Evolutionary conservation across 73 alveolate genomes (phyloP), one percentile per base, ranked within the genome.

Genomic region (Breviolum minutum): DNA sequence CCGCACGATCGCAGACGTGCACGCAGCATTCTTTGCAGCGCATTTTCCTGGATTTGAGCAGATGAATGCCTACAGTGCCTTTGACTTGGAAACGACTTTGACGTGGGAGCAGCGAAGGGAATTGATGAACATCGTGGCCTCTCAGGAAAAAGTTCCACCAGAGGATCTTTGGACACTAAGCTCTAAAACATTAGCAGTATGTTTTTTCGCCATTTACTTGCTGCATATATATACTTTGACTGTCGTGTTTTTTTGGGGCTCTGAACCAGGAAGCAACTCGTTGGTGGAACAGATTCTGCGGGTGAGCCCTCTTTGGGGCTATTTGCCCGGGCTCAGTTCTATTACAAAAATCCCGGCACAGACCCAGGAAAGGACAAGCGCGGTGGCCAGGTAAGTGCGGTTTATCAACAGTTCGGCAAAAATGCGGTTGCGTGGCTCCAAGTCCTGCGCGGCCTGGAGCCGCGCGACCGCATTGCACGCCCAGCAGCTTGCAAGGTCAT

Each of bases 261-360:
- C 61, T 20, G 12, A 26, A 29, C 48, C 12, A 76, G 86, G 86
- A 22, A 13, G 30, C 86, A 54, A 71, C 54, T 82, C 32, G 92
- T 71, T 29, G 86, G 87, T 63, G 90, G 64, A 17, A 17, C 76
- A 24, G 29, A 61, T 6, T 12, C 77, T 6, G 94, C 26, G 11
- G 76, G 62, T 24, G 94, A 76, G 12, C 62, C 94, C 69, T 13
- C 26, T 5, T 10, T 84, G 74, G 94, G 94, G 12, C 60, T 84
- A 20, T 84, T 84, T n/a, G 94, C 94, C 61, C 94, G 94, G 8
- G 94, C 94, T 8, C 30, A 12, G 61, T 84, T n/a, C 30, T 84
- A 30, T 61, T 84, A 61, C 77, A 16, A 48, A 61, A 84, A 84
- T 60, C 69, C 71, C 26, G 94, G 77, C 22, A 6, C 27, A 17